Percentiles rank a stretch among this genome's conserved stretches.
Evolutionary conservation across 2,329 filamentous ascomycete genomes (phyloP).

Genomic region (Cladosporium sp.): DNA sequence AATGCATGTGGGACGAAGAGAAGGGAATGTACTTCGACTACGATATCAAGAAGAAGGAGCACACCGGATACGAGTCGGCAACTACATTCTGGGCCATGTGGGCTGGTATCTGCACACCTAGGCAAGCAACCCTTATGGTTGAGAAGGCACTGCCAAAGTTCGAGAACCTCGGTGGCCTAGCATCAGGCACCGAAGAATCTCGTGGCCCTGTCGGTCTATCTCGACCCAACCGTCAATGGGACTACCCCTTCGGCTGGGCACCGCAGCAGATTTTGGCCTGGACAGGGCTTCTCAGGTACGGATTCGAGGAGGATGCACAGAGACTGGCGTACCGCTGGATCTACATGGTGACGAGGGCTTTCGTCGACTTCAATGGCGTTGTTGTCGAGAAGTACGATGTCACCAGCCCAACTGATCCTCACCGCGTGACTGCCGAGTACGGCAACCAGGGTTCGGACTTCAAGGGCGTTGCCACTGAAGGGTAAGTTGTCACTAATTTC

Average conservation of each 20-base stretch:
- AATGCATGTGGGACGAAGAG: constrained; percentile 87
- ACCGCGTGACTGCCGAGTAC: constrained; percentile 94
- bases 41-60: constrained; percentile 75
- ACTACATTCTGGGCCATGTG: constrained; percentile 98
- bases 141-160: constrained; percentile 78
- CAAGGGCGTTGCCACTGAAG: constrained; percentile 92
- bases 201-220: constrained; percentile 74
- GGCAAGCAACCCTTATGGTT: constrained; percentile 81
- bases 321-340: constrained; percentile 92
- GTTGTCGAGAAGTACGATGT: constrained; percentile 99
- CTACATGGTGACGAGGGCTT: constrained; percentile 97
- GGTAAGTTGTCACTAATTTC: constrained; percentile 57
- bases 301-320: constrained; percentile 85
- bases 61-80: constrained; percentile 79
- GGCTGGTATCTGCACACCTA: constrained; percentile 81
- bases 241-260: constrained; percentile 97
- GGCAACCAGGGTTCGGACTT: constrained; percentile 95
- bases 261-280: constrained; percentile 98
- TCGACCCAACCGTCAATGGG: constrained; percentile 94
- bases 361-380: constrained; percentile 96
- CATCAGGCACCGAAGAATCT: constrained; percentile 85
- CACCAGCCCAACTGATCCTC: constrained; percentile 81
- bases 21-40: constrained; percentile 99
- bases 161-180: constrained; percentile 79
- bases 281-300: constrained; percentile 87